Base-by-base conservation (phyloP, 768 basidiomycete genomes). In the Agaricus sinodeliciosus region DNA sequence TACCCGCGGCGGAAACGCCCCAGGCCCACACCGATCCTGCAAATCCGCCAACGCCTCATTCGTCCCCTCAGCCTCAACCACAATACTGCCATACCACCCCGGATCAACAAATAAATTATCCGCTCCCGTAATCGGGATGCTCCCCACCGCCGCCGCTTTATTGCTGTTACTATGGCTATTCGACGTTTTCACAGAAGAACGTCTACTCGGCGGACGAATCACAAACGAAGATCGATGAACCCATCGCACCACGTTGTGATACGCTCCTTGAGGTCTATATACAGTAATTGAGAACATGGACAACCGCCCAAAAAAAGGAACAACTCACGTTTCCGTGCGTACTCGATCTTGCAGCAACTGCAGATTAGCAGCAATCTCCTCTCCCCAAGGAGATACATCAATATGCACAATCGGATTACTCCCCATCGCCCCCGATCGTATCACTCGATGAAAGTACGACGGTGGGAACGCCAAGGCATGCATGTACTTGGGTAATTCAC, bases 381-480 rank as follows among this genome's bases (percentile, higher is more conserved):
- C 80, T 2, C 81, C 87, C 87, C 90, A 92, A 2, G 87, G 85
- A 25, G 76, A 69, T 27, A 93, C 67, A 67, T 94, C 87, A 55
- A 93, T 66, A 63, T 89, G 83, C 13, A 77, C 76, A 36, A 92
- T 74, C 0, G 80, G 83, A 59, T 85, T 84, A 18, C 73, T 75
- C 12, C 72, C 70, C 13, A 61, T 61, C 13, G 76, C 65, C 13
- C 82, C 79, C 0, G 81, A 84, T 16, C 88, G 80, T 51, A 94
- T 81, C 41, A 91, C 86, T 36, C 86, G 81, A 65, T 93, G 88
- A 73, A 92, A 94, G 68, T 92, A 92, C 18, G 90, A 91, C 1
- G 91, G 91, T 15, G 91, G 77, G 63, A 91, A 90, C 1, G 87
- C 86, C 39, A 93, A 65, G 9, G 85, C 81, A 43, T 87, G 87